Evolutionary conservation across 2,329 filamentous ascomycete species (phyloP).

Genomic region (Colletotrichum orchidophilum): DNA sequence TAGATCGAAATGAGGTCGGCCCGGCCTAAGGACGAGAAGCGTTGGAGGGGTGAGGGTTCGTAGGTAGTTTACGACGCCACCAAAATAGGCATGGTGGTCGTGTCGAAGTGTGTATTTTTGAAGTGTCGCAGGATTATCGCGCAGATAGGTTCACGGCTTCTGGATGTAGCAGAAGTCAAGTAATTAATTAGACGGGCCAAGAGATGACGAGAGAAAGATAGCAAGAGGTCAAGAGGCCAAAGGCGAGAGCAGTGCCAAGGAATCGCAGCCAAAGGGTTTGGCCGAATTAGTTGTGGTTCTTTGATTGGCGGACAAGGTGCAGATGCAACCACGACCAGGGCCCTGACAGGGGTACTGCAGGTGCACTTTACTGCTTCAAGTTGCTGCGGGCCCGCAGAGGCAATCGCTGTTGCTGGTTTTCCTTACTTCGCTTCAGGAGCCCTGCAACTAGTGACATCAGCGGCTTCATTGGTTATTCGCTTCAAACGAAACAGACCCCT

Average conservation of each 20-base stretch:
- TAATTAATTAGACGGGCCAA: neutral
- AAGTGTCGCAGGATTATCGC: too few species aligned
- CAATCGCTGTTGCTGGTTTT: constrained; percentile 7
- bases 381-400: constrained; percentile 17
- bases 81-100: neutral
- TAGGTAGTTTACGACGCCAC: constrained; percentile 11
- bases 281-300: neutral
- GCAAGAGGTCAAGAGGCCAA: neutral
- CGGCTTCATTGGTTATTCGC: constrained; percentile 43
- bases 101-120: neutral
- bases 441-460: constrained; percentile 45
- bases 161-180: neutral
- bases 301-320: constrained; percentile 25
- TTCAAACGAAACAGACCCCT: constrained; percentile 34
- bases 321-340: constrained; percentile 12
- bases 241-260: constrained; percentile 5
- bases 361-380: constrained; percentile 8
- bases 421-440: neutral
- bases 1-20: neutral
- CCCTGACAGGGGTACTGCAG: constrained; percentile 12
- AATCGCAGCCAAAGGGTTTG: constrained; percentile 10
- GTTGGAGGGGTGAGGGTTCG: neutral
- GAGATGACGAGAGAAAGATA: neutral
- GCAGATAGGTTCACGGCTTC: neutral
- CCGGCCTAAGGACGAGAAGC: neutral